Base-by-base conservation (phyloP, 1,139 yeast genomes). In the Lodderomyces theae region DNA sequence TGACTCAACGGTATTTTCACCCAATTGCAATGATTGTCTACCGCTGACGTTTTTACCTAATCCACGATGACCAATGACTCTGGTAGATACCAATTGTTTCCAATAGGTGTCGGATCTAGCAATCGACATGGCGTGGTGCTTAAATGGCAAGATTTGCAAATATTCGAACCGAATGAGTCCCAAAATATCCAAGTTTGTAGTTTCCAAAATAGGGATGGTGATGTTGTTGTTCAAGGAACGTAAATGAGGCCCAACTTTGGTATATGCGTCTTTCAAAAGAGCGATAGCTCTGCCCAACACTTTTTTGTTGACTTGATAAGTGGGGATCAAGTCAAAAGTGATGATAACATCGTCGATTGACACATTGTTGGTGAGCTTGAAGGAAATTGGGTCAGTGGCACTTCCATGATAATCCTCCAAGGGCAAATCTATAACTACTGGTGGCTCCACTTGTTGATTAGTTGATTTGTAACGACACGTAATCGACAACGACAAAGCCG, bases 11-110 rank as follows among this genome's bases (percentile, higher is more conserved):
- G 98, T 92, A 57, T 92, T 92, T 57, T 92, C 98, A 34, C 98
- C 98, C 46, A 92, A 71, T 63, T 92, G 98, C 56, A 92, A 72
- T 5, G 96, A 86, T 49, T 80, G 82, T 40, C 83, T 76, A 37
- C 77, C 75, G 47, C 79, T 76, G 33, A 71, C 69, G 63, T 92
- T 92, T 66, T 89, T 90, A 49, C 98, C 98, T 50, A 89, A 70
- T 6, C 98, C 98, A 55, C 98, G 79, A 58, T 92, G 98, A 1
- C 98, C 98, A 64, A 92, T 92, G 28, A 92, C 96, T 48, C 96
- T 74, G 2, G 97, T 87, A 0, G 94, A 80, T 4, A 85, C 90
- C 46, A 88, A 69, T 29, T 92, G 88, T 57, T 86, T 87, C 97
- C 97, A 92, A 62, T 89, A 90, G 1, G 95, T 85, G 42, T 87